Base-by-base conservation (phyloP, 106 monocot species). In the Narthecium ossifragum region DNA sequence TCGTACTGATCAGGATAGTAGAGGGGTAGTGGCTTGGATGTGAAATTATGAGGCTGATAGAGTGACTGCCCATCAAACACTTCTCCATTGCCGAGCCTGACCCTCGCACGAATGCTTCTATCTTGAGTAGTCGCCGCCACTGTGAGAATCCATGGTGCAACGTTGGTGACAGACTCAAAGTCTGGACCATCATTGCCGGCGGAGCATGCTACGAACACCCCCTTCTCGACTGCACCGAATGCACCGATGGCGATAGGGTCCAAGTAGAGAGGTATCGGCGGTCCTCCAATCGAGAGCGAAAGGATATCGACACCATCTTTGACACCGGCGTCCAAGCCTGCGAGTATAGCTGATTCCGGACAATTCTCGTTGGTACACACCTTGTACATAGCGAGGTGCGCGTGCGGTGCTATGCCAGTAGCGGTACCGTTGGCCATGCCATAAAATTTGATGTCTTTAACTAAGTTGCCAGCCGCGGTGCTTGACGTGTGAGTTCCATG, bases 61-160 rank as follows among this genome's bases (percentile, higher is more conserved):
- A 74, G 45, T 1, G 77, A 46, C 46, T 86, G 41, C 8, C 62
- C 62, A 4, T 47, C 17, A 14, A 65, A 25, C 15, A 37, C 37
- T 5, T 34, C 2, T 12, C 66, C 66, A 27, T 65, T 38, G 1
- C 64, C 64, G 15, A 81, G 61, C 68, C 25, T 54, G 37, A 81
- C 72, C 0, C 36, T 59, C 4, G 68, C 43, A 17, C 18, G 13
- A 6, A 79, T 52, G 4, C 6, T 30, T 9, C 83, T 37, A 49
- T 83, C 79, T 2, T 59, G 40, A 8, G 72, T 62, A 37, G 73
- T 68, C 1, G 79, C 83, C 0, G 55, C 79, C 25, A 88, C 83
- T 2, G 87, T 88, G 1, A 87, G 46, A 1, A 82, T 24, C 86
- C 82, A 87, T 26, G 67, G 67, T 1, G 38, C 55, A 5, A 7